Evolutionary conservation across 2,329 filamentous ascomycete genomes (phyloP).

Genomic region (Metarhizium anisopliae): DNA sequence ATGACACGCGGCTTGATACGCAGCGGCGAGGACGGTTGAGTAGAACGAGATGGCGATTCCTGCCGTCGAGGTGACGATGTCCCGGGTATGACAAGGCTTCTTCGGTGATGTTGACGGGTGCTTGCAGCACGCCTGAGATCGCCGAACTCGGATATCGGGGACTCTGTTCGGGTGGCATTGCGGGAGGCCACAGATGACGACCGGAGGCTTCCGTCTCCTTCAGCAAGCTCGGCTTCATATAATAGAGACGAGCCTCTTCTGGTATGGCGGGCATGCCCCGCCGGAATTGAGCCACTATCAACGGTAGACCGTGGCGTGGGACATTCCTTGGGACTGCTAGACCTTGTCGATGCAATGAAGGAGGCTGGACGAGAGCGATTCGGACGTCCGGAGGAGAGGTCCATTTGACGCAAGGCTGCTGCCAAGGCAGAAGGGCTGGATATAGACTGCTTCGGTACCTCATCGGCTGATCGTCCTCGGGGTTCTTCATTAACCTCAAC

Average conservation of each 20-base stretch:
- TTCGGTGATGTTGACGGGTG: slow-evolving; percentile 73
- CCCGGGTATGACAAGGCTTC: slow-evolving; percentile 75
- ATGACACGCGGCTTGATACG: slow-evolving; percentile 73
- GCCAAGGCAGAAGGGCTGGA: slow-evolving; percentile 44
- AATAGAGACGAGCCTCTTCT: slow-evolving; percentile 66
- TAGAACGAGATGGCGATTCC: slow-evolving; percentile 74
- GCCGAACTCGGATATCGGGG: slow-evolving; percentile 79
- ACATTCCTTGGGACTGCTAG: slow-evolving; percentile 83
- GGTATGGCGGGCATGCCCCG: slow-evolving; percentile 51
- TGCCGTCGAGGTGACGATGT: slow-evolving; percentile 74
- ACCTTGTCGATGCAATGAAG: slow-evolving; percentile 64
- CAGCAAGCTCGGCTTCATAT: slow-evolving; percentile 73
- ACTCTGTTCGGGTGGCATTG: slow-evolving; percentile 66
- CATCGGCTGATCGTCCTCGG: slow-evolving; percentile 9
- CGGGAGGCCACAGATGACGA: slow-evolving; percentile 69
- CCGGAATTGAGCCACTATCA: slow-evolving; percentile 41
- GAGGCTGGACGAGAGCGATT: slow-evolving; percentile 39
- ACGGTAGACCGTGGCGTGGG: slow-evolving; percentile 82
- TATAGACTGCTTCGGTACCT: slow-evolving; percentile 11
- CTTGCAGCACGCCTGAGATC: slow-evolving; percentile 67
- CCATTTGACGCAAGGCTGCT: slow-evolving; percentile 38
- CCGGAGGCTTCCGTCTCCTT: slow-evolving; percentile 80
- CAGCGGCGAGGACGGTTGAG: slow-evolving; percentile 77
- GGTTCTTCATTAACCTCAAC: slow-evolving; percentile 6
- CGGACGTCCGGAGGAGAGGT: slow-evolving; percentile 18